Evolutionary conservation across 495 filamentous ascomycete species (phyloP), one percentile per base, ranked within the genome.

Genomic region (Tuber magnatum): DNA sequence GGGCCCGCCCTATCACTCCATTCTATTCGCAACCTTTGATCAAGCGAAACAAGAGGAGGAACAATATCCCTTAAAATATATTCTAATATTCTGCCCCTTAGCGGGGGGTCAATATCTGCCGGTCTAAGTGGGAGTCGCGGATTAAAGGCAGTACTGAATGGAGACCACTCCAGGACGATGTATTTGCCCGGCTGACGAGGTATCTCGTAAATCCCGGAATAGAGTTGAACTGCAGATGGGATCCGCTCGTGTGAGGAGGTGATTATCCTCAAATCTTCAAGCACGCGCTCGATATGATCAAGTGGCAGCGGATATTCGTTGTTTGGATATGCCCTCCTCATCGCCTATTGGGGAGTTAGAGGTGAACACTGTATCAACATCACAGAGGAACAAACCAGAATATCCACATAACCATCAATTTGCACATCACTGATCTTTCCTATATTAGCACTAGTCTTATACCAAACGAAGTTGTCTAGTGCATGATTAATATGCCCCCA

Each of bases 61-160:
- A 7, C 39, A 68, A 75, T 35, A 35, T 65, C 48, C 38, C 40
- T 9, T 7, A 40, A 68, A 14, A 77, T 28, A 14, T 61, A 32
- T 24, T 4, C 43, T 12, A 35, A 24, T 35, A 38, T 22, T 46
- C 39, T 10, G 3, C 12, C 2, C 68, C 44, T 38, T 28, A 35
- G 7, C 0, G 40, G 2, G 74, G 86, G 85, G 3, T 32, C 4
- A 18, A 46, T 68, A 16, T 71, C 28, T 0, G 48, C 7, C 5
- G 3, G 8, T n/a, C 65, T 46, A 14, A 71, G 65, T 8, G 68
- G 72, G 68, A 71, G 68, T 16, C 8, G 32, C 1, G 32, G 9
- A n/a, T 71, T 65, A 9, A 18, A 42, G 16, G 20, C 8, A 35
- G 22, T 12, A 41, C 22, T n/a, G 5, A 70, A 10, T 16, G 74